These are phyloP conservation scores for Effrenium voratum DNA, from an alignment of 73 alveolate genomes.

Conservation along the genomic window DNA sequence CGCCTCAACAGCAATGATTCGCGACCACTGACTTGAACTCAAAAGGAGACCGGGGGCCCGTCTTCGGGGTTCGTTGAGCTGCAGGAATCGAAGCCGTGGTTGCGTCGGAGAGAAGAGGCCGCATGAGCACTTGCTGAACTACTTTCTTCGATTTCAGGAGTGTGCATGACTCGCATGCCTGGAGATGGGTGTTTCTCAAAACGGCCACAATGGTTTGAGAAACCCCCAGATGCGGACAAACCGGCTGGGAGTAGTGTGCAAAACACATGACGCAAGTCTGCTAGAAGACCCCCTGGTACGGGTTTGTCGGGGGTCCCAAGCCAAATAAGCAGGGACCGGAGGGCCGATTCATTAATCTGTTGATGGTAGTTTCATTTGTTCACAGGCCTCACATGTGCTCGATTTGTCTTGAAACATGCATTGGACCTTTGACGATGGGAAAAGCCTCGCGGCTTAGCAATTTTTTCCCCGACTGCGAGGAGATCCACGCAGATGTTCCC, in stretches of 20 bases:
- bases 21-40: not conserved
- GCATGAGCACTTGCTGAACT: constrained; percentile 69
- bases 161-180: not conserved
- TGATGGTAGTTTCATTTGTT: not conserved
- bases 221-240: not conserved
- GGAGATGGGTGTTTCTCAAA: not conserved
- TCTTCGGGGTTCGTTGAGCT: not conserved
- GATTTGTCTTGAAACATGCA: not conserved
- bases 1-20: not conserved
- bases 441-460: not conserved
- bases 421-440: not conserved
- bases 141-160: constrained; percentile 73
- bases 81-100: constrained; percentile 74
- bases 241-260: not conserved
- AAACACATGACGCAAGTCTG: not conserved
- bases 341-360: not conserved
- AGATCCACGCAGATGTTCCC: constrained; percentile 71
- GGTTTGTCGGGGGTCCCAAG: not conserved
- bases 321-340: not conserved
- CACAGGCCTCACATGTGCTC: not conserved
- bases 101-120: constrained; percentile 86
- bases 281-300: not conserved
- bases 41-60: not conserved
- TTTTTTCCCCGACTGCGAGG: not conserved
- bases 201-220: not conserved